Evolutionary conservation across 257 asterid species (phyloP), one percentile per base, ranked within the genome.

Genomic region (Ligustrum vulgare): DNA sequence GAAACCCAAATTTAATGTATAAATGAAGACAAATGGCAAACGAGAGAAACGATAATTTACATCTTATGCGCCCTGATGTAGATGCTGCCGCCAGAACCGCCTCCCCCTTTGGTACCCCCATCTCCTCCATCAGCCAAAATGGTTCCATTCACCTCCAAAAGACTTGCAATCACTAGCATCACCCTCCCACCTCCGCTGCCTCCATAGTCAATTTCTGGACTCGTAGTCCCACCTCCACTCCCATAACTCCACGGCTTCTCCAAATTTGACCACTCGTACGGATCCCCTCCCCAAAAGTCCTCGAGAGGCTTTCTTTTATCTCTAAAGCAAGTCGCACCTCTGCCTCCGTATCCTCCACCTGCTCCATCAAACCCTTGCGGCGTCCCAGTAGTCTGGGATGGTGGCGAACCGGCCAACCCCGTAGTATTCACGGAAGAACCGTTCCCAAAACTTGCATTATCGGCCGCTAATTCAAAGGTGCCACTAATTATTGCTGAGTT

Each of bases 201-300:
- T n/a, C 99, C 99, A 69, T 91, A 91, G 78, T 95, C 97, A 69
- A 82, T 75, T 63, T 90, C 96, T 82, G 28, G 86, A 81, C 92
- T 91, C 0, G 94, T 86, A 0, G 97, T 93, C 79, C 97, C 98
- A 60, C 99, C 99, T 80, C 77, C 90, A 80, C 99, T 95, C 85
- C 98, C 98, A 68, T 93, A 95, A 84, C 91, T 87, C 89, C 86
- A 82, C 3, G 99, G 99, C 71, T 39, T 73, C 80, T 87, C 86
- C 90, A 95, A 82, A 35, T 70, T 72, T 2, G 97, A 86, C 99
- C 99, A 95, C 11, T 96, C 78, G 80, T 95, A 95, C 0, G 92
- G 89, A 88, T 93, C 98, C 73, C 98, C 99, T 34, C 98, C 99
- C 99, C 99, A 95, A n/a, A 91, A 97, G 23, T 95, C 98, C 75